Conservation (phyloP, 257 asterid species). For the Craterostigma plantagineum region DNA sequence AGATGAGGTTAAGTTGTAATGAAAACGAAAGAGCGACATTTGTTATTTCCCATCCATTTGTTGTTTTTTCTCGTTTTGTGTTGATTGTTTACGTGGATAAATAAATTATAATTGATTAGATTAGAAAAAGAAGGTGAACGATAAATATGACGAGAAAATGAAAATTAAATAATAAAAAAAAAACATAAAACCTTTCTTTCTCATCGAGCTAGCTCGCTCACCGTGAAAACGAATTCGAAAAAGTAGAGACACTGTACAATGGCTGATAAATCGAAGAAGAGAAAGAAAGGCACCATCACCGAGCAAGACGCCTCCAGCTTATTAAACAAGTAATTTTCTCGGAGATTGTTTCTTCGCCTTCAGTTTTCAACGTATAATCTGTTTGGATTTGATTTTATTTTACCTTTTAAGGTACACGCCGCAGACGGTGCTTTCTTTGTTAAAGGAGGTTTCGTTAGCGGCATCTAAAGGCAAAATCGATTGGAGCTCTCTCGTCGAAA, state of each 20-base stretch:
- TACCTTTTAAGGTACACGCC: conserved; percentile 48
- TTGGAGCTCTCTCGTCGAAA: conserved; percentile 56
- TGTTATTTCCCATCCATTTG: too few relatives aligned
- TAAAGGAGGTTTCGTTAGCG: conserved; percentile 59
- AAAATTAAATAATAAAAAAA: too few relatives aligned
- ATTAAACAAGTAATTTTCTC: conserved; percentile 29
- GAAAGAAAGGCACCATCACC: conserved; percentile 30
- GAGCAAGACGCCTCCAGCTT: conserved; percentile 40
- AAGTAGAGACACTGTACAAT: conserved; percentile 5
- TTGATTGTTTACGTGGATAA: too few relatives aligned
- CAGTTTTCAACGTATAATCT: background rate
- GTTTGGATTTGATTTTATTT: background rate
- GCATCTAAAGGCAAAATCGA: conserved; percentile 41
- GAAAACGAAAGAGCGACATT: too few relatives aligned
- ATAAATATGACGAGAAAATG: too few relatives aligned
- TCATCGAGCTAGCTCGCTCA: too few relatives aligned
- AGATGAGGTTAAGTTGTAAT: too few relatives aligned
- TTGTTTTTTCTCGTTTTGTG: too few relatives aligned
- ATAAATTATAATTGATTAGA: too few relatives aligned
- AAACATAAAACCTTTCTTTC: too few relatives aligned
- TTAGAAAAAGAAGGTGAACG: too few relatives aligned
- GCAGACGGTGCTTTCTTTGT: conserved; percentile 38
- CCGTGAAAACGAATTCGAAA: too few relatives aligned
- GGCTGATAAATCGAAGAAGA: conserved; percentile 41
- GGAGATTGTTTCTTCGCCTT: background rate